A percentile compares a stretch with the other conserved stretches of the same genome.
These are phyloP conservation scores for Nakataea oryzae DNA, from an alignment of 2,329 filamentous ascomycete genomes.

Conservation along the genomic window DNA sequence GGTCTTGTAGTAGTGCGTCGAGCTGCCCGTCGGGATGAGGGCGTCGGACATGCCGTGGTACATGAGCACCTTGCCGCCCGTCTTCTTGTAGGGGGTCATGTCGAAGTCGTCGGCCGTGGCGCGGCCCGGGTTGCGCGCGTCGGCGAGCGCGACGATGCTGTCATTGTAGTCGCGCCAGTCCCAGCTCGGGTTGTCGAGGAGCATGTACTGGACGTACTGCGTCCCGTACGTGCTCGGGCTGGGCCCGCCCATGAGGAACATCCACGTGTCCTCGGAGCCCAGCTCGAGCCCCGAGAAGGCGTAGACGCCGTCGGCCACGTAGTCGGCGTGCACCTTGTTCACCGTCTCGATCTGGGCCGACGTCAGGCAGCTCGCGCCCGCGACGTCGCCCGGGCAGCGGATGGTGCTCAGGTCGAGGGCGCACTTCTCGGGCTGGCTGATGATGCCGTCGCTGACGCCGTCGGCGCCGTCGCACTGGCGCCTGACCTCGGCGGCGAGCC, in stretches of 20 bases:
- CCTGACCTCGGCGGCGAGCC: slow-evolving; percentile 25
- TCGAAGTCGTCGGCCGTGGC: slow-evolving; percentile 27
- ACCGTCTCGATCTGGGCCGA: slow-evolving; percentile 22
- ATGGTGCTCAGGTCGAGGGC: slow-evolving; percentile 12
- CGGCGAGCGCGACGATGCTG: slow-evolving; percentile 18
- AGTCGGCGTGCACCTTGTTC: slow-evolving; percentile 17
- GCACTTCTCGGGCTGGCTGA: slow-evolving; percentile 16
- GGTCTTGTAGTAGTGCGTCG: slow-evolving; percentile 22
- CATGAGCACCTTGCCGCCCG: slow-evolving; percentile 31
- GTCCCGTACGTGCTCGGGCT: slow-evolving; percentile 21
- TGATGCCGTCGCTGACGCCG: slow-evolving; percentile 28
- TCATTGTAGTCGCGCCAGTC: slow-evolving; percentile 21
- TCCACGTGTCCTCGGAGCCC: slow-evolving; percentile 30
- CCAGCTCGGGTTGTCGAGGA: slow-evolving; percentile 27
- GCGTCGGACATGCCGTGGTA: slow-evolving; percentile 34
- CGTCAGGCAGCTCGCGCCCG: slow-evolving; percentile 25
- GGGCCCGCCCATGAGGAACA: slow-evolving; percentile 18
- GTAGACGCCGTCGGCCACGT: slow-evolving; percentile 17
- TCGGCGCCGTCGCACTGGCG: slow-evolving; percentile 28
- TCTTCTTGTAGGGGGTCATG: slow-evolving; percentile 23
- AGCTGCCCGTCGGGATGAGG: slow-evolving; percentile 25
- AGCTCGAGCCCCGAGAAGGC: slow-evolving; percentile 33
- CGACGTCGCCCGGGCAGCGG: slow-evolving; percentile 4
- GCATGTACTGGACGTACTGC: slow-evolving; percentile 25
- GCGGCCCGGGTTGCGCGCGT: slow-evolving; percentile 23